Evolutionary conservation across 2,329 filamentous ascomycete genomes (phyloP).

Genomic region (Ophiostoma novo-ulmi): DNA sequence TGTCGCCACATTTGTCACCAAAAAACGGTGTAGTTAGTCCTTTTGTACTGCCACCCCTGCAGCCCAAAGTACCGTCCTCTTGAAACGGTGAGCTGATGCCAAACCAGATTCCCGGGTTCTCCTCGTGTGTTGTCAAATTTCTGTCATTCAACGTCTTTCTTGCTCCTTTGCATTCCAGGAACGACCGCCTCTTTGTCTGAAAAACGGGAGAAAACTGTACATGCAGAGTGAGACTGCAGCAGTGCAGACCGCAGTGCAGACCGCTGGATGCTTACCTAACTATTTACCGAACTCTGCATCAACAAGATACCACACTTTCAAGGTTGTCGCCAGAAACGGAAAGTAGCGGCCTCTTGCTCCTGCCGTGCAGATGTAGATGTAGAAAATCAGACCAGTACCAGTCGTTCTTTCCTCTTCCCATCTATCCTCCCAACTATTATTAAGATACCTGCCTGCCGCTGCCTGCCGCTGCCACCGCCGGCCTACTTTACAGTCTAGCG

Average conservation of each 20-base stretch:
- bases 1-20: background rate
- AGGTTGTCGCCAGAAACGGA: background rate
- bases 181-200: background rate
- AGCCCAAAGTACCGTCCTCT: constrained; percentile 1
- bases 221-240: no score
- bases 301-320: background rate
- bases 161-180: background rate
- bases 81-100: constrained; percentile 13
- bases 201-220: no score
- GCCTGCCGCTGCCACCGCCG: background rate
- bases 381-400: background rate
- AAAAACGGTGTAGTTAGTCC: constrained; percentile 1
- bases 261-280: background rate
- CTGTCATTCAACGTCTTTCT: background rate
- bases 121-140: constrained; percentile 2
- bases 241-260: background rate
- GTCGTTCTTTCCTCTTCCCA: background rate
- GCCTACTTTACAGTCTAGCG: background rate
- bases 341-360: background rate
- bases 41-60: constrained; percentile 2
- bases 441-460: background rate
- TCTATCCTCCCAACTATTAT: background rate
- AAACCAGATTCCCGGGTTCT: constrained; percentile 7
- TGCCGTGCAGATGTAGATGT: background rate
- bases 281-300: background rate